Conservation (phyloP, 2,329 filamentous ascomycete species). For the Lachnellula hyalina region DNA sequence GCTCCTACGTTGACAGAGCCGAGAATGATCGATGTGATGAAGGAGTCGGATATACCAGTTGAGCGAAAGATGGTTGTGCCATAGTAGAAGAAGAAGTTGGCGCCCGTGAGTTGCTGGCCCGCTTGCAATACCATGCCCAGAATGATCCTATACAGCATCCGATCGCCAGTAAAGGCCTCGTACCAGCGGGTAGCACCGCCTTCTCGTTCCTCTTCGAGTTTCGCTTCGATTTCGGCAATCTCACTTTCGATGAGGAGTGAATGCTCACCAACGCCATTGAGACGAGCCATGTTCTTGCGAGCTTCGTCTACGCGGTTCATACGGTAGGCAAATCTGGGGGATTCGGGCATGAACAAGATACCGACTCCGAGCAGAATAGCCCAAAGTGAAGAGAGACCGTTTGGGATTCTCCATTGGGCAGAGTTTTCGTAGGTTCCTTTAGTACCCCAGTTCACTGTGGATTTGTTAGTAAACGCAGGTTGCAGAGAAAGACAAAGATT, state of each 20-base stretch:
- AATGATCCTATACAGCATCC: slow-evolving; percentile 59
- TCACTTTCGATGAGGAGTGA: slow-evolving; percentile 39
- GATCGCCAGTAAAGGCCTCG: slow-evolving; percentile 63
- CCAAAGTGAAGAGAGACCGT: slow-evolving; percentile 51
- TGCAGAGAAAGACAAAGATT: background rate
- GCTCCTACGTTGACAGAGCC: slow-evolving; percentile 62
- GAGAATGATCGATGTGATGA: slow-evolving; percentile 63
- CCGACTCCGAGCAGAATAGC: slow-evolving; percentile 45
- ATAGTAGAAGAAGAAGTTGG: slow-evolving; percentile 66
- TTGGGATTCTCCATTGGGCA: slow-evolving; percentile 58
- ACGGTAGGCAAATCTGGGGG: slow-evolving; percentile 47
- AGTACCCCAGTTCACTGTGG: slow-evolving; percentile 55
- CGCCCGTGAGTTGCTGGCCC: slow-evolving; percentile 63
- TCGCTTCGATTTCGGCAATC: slow-evolving; percentile 47
- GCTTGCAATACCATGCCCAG: slow-evolving; percentile 59
- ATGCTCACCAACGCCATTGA: slow-evolving; percentile 38
- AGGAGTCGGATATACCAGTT: slow-evolving; percentile 60
- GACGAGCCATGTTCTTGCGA: slow-evolving; percentile 41
- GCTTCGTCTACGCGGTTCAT: slow-evolving; percentile 44
- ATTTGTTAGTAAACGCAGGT: slow-evolving; percentile 34
- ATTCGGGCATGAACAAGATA: slow-evolving; percentile 51
- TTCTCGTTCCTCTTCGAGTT: slow-evolving; percentile 44
- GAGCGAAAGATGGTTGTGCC: slow-evolving; percentile 60
- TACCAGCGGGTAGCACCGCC: slow-evolving; percentile 33
- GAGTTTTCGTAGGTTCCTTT: slow-evolving; percentile 37